phyloP scores from a whole-genome alignment of 1,139 yeast genomes.

The Sugiyamaella grinbergsii region DNA sequence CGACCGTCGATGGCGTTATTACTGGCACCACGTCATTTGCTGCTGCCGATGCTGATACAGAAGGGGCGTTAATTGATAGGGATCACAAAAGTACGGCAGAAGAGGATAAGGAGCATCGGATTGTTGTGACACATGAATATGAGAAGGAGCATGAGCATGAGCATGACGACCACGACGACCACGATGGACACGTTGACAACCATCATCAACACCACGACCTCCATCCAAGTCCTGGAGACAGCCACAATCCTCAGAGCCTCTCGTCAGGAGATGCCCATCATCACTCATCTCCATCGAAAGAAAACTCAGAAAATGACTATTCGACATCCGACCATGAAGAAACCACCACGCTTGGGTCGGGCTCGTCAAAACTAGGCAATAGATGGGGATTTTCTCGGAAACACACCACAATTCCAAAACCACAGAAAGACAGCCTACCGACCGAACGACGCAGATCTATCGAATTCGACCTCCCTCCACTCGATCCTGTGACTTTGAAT shows the following conservation, averaged over 20 bases:
- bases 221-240: no score
- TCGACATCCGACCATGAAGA: no score
- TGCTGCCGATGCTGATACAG: not conserved
- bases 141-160: not conserved
- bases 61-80: not conserved
- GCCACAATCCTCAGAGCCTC: no score
- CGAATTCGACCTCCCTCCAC: conserved; percentile 40
- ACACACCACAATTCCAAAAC: not conserved
- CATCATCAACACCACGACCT: no score
- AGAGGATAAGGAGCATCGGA: not conserved
- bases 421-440: not conserved
- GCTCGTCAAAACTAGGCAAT: no score
- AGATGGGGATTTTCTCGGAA: conserved; percentile 7
- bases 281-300: no score
- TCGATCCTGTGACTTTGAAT: conserved; percentile 50
- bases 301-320: not conserved
- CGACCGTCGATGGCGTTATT: not conserved
- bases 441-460: conserved; percentile 2
- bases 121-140: no score
- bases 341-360: no score
- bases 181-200: no score
- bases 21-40: not conserved
- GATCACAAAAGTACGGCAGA: not conserved
- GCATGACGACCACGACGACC: not conserved
- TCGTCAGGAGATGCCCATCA: no score